Evolutionary conservation across 805 yeast genomes (phyloP), one percentile per base, ranked within the genome.

Genomic region (Candida ascalaphidarum): DNA sequence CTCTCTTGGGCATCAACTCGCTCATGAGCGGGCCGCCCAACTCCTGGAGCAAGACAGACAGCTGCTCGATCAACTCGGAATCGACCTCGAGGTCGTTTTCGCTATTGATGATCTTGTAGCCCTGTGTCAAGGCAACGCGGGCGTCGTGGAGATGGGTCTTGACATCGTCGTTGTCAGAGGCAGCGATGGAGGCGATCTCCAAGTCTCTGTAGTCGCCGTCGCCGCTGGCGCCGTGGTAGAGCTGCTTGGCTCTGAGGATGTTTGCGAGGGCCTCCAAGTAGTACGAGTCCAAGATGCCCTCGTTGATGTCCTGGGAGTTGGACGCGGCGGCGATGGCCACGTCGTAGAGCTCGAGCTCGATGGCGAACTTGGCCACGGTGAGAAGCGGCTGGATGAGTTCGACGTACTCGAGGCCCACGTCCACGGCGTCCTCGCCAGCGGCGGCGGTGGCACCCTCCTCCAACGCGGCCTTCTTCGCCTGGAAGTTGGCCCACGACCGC

Each of bases 191-290:
- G 7, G 36, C 34, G 18, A 58, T 36, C 6, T 55, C 48, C 14
- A 55, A 41, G 9, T 65, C 66, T 33, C 71, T 54, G 42, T 62
- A 68, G 35, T 68, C 68, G 22, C 48, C 62, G 4, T 25, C n/a
- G 7, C 21, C 12, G 11, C 13, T 12, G 14, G 29, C 22, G 13
- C 38, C 32, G 11, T 35, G 34, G 23, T 34, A 36, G 10, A 44
- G 20, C 33, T 41, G 42, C 30, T 58, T 60, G 14, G 61, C 62
- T 28, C 40, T 43, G 32, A 81, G 55, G 36, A 74, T 50, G 44
- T 77, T 67, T 0, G 92, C 75, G 43, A 88, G 73, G 0, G 92
- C 94, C 46, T 84, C 94, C 38, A 86, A 58, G 50, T 92, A 92
- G 46, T 71, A 81, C 22, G 79, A 68, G 44, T 92, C 97, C 32